Base-by-base conservation (phyloP, 441 rosid species). In the Syzygium syzygioides region DNA sequence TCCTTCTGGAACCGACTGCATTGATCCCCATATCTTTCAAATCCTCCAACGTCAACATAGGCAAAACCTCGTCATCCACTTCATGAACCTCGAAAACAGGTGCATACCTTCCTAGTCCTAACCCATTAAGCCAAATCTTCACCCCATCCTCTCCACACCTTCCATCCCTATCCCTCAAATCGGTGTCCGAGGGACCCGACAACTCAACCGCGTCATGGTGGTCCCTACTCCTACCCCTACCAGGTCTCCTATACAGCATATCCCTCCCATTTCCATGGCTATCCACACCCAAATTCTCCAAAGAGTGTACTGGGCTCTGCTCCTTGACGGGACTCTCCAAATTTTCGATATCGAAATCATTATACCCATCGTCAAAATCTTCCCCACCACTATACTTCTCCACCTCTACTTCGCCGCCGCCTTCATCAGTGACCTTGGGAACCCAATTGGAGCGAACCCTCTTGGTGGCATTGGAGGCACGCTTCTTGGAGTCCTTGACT, bases 11-110 rank as follows among this genome's bases (percentile, higher is more conserved):
- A 26, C 99, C 99, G 89, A 97, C 99, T 17, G 99, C 99, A 92
- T 91, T 97, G 59, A 97, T 96, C 41, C 99, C 99, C 98, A 97
- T 97, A 90, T 97, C 99, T 92, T 97, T 97, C 92, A 97, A 95
- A 94, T 97, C 99, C 93, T 96, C 99, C 93, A 97, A 88, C 28
- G 99, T 97, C 91, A 97, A 91, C 96, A 96, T 94, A 15, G 99
- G 98, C 94, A 97, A 91, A 6, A 96, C 97, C 90, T 96, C 96
- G 87, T 97, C 99, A 91, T 97, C 99, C 86, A 97, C 99, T 90
- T 97, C 99, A 92, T 97, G 99, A 89, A 96, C 94, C 92, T 97
- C 98, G 45, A 96, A 97, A 89, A 96, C 94, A 1, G 99, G 96
- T 14, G 98, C 97, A 80, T 97, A 97, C 68, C 97, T 92, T 85